Conservation (phyloP, 768 basidiomycete species). For the Boletus reticuloceps region DNA sequence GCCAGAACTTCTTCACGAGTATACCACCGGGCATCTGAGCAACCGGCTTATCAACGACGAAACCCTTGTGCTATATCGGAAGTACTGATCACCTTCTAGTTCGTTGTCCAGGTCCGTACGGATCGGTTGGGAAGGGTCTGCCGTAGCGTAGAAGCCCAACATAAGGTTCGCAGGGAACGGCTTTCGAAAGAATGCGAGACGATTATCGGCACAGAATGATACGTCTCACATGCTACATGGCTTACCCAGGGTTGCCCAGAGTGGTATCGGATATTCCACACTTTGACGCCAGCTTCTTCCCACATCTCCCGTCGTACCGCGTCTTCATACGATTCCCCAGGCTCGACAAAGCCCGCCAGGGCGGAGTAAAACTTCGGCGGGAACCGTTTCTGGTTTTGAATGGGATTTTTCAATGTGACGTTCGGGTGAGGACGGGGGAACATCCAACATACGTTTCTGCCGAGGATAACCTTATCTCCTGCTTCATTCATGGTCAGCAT, state of each 20-base stretch:
- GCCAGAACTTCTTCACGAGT: constrained; percentile 67
- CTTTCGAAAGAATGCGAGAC: constrained; percentile 37
- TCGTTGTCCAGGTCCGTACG: constrained; percentile 92
- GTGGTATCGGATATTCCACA: constrained; percentile 82
- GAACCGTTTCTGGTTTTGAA: constrained; percentile 51
- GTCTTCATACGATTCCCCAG: constrained; percentile 93
- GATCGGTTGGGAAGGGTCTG: constrained; percentile 69
- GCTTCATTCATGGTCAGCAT: constrained; percentile 81
- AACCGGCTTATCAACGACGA: constrained; percentile 2
- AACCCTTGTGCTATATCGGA: background rate
- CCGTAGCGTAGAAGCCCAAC: constrained; percentile 86
- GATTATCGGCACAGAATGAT: background rate
- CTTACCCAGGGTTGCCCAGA: constrained; percentile 84
- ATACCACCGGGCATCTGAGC: constrained; percentile 85
- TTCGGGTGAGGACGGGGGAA: background rate
- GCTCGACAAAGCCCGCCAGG: constrained; percentile 91
- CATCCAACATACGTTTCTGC: constrained; percentile 63
- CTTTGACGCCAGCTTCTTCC: constrained; percentile 93
- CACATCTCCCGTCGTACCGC: constrained; percentile 90
- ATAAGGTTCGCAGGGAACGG: constrained; percentile 90
- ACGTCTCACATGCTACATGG: background rate
- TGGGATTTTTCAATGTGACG: background rate
- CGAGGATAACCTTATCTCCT: constrained; percentile 82
- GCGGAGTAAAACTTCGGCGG: constrained; percentile 80
- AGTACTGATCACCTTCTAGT: constrained; percentile 60